These are phyloP conservation scores for Gypsophila paniculata DNA, from an alignment of 179 eudicot genomes.

Conservation along the genomic window DNA sequence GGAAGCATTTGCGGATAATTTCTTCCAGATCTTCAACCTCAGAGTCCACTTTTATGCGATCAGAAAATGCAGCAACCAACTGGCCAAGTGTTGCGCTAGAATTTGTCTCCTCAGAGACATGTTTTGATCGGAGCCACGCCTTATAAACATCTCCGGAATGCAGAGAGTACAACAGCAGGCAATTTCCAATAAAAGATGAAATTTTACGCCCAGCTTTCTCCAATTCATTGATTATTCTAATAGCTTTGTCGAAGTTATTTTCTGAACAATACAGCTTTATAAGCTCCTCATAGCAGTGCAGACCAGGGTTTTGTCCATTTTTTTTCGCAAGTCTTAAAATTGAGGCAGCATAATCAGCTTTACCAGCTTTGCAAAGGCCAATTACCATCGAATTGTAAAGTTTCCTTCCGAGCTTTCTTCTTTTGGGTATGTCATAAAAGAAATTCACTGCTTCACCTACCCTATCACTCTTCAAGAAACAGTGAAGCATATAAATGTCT, in stretches of 20 bases:
- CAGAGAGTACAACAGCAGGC: conserved; percentile 47
- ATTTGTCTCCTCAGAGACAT: conserved; percentile 31
- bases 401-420: conserved; percentile 39
- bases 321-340: conserved; percentile 33
- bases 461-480: conserved; percentile 45
- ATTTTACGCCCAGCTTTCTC: conserved; percentile 42
- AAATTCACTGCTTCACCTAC: conserved; percentile 53
- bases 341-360: conserved; percentile 39
- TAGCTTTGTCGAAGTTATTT: conserved; percentile 34
- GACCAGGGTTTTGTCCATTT: conserved; percentile 35
- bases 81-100: conserved; percentile 39
- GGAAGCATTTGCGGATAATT: conserved; percentile 48
- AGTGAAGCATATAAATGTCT: conserved; percentile 47
- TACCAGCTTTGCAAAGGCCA: conserved; percentile 66
- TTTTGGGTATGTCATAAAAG: conserved; percentile 36
- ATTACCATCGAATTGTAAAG: conserved; percentile 45
- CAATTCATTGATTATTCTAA: conserved; percentile 49
- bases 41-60: conserved; percentile 18
- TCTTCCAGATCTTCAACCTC: conserved; percentile 49
- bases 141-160: conserved; percentile 36
- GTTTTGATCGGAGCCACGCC: conserved; percentile 52
- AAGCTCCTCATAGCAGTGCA: conserved; percentile 69
- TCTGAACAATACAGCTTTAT: conserved; percentile 35
- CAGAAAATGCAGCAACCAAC: conserved; percentile 52
- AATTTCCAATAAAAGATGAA: conserved; percentile 71